These are phyloP conservation scores for Phytophthora pinifolia DNA, from an alignment of 352 stramenopile genomes.

Conservation along the genomic window DNA sequence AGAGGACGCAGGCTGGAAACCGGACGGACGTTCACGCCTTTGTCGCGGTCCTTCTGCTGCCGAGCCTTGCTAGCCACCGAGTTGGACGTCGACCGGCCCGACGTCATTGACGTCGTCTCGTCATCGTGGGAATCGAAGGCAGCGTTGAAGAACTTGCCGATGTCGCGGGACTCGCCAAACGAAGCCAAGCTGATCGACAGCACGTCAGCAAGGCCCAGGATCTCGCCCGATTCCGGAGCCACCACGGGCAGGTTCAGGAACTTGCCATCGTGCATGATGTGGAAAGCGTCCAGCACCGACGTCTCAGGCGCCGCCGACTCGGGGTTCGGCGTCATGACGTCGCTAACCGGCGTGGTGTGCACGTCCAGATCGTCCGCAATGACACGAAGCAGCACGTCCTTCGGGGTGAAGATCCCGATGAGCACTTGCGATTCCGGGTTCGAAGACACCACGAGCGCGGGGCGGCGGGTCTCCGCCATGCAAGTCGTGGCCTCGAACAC, in stretches of 20 bases:
- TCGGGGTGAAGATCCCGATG: slow-evolving; percentile 97
- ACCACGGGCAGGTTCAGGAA: slow-evolving; percentile 98
- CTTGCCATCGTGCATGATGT: slow-evolving; percentile 98
- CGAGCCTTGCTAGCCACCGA: slow-evolving; percentile 62
- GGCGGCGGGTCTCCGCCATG: slow-evolving; percentile 80
- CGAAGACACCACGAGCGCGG: slow-evolving; percentile 71
- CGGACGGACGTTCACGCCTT: slow-evolving; percentile 73
- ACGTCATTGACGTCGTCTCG: slow-evolving; percentile 51
- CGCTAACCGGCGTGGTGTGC: slow-evolving; percentile 84
- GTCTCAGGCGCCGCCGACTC: slow-evolving; percentile 93
- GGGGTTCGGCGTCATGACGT: slow-evolving; percentile 96
- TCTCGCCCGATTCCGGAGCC: slow-evolving; percentile 60
- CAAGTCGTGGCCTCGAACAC: slow-evolving; percentile 72
- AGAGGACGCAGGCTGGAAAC: slow-evolving; percentile 83
- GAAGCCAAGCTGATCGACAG: slow-evolving; percentile 76
- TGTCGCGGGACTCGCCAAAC: slow-evolving; percentile 76
- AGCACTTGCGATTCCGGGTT: slow-evolving; percentile 64
- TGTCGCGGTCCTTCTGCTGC: slow-evolving; percentile 76
- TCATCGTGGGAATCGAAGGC: slow-evolving; percentile 75
- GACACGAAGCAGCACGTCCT: slow-evolving; percentile 97
- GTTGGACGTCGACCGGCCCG: slow-evolving; percentile 57
- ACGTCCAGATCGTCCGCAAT: slow-evolving; percentile 91
- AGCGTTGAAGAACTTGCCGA: slow-evolving; percentile 79
- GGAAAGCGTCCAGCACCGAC: slow-evolving; percentile 95
- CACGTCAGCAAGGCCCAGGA: slow-evolving; percentile 82